Evolutionary conservation across 73 alveolate species (phyloP).

Genomic region (Tetrahymena thermophila): DNA sequence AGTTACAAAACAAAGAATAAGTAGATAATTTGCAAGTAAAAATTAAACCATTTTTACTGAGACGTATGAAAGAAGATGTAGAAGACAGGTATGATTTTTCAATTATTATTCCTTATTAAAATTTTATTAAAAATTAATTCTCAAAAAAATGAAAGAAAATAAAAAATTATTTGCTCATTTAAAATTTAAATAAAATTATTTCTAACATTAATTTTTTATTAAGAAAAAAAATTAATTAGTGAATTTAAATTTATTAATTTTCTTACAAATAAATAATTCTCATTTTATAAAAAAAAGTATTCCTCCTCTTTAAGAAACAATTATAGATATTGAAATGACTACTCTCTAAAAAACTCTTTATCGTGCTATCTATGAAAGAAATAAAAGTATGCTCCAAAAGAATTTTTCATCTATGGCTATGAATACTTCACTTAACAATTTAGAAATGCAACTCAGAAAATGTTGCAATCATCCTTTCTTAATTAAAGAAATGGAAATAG

Average conservation of each 20-base stretch:
- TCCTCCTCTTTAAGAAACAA: slow-evolving; percentile 92
- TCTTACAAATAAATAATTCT: no score
- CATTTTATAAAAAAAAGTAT: slow-evolving; percentile 11
- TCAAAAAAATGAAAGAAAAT: no score
- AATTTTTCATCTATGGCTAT: slow-evolving; percentile 64
- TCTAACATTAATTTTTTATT: no score
- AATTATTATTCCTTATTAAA: no score
- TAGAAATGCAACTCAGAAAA: slow-evolving; percentile 88
- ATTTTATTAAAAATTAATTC: no score
- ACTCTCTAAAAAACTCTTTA: slow-evolving; percentile 72
- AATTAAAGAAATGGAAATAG: slow-evolving; percentile 79
- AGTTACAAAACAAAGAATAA: slow-evolving; percentile 63
- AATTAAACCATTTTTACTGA: slow-evolving; percentile 87
- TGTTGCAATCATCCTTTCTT: slow-evolving; percentile 95
- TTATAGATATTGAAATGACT: slow-evolving; percentile 89
- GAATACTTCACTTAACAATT: slow-evolving; percentile 59
- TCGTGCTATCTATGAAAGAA: slow-evolving; percentile 83
- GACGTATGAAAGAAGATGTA: slow-evolving; percentile 98
- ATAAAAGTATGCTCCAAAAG: slow-evolving; percentile 53
- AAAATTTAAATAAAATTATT: no score
- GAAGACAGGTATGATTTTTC: slow-evolving; percentile 36
- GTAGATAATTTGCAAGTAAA: slow-evolving; percentile 59
- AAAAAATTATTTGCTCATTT: no score
- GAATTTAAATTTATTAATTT: no score
- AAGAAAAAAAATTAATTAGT: no score